A percentile compares a stretch with the other conserved stretches of the same genome.
Conservation (phyloP, 331 rosid genomes). For the Cydonia oblonga region DNA sequence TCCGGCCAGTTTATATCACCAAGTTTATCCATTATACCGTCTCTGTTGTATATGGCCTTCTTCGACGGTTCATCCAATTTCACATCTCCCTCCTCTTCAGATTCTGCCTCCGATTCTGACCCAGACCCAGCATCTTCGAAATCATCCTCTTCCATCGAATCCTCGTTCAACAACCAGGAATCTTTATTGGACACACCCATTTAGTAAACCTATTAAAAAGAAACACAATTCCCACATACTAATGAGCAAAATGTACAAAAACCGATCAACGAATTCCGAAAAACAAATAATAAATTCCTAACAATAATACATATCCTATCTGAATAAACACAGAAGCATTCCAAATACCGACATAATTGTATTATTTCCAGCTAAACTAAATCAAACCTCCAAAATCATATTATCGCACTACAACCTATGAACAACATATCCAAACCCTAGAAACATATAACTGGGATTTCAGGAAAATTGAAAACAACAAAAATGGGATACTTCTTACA, state of each 20-base stretch:
- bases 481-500: not conserved
- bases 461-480: not conserved
- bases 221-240: not conserved
- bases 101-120: conserved; percentile 36
- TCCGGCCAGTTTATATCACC: conserved; percentile 67
- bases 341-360: not conserved
- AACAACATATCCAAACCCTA: not conserved
- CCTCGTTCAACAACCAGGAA: conserved; percentile 2
- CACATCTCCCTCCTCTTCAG: conserved; percentile 40
- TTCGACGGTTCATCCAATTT: conserved; percentile 43
- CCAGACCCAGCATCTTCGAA: conserved; percentile 14
- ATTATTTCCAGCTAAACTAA: not conserved
- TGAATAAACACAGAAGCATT: not conserved
- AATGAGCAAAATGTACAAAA: not conserved
- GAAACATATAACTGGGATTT: not conserved
- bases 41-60: conserved; percentile 38
- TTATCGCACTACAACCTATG: not conserved
- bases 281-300: not conserved
- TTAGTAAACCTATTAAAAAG: not conserved
- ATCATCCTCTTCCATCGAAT: conserved; percentile 8
- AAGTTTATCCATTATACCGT: conserved; percentile 58
- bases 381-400: not conserved
- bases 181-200: conserved; percentile 26
- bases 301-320: not conserved
- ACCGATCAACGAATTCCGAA: not conserved